These are phyloP conservation scores for Lodderomyces parapsilosis DNA, from an alignment of 1,139 yeast species.

Conservation along the genomic window DNA sequence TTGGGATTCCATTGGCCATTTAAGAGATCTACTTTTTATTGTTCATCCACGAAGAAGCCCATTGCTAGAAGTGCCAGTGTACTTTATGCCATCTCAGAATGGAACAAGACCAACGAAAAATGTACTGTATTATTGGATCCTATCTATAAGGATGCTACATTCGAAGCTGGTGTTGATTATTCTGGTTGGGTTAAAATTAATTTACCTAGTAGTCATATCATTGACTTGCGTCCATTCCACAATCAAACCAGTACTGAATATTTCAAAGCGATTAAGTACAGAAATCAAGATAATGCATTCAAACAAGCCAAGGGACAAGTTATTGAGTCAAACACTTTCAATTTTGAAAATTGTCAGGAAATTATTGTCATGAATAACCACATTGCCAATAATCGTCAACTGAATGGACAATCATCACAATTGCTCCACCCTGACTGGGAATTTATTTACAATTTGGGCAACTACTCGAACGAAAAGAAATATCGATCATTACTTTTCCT, in stretches of 20 bases:
- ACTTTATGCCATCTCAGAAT: slow-evolving; percentile 33
- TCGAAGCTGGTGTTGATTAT: slow-evolving; percentile 35
- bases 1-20: slow-evolving; percentile 51
- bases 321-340: slow-evolving; percentile 22
- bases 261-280: slow-evolving; percentile 39
- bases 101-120: slow-evolving; percentile 29
- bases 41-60: slow-evolving; percentile 36
- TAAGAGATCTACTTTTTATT: slow-evolving; percentile 38
- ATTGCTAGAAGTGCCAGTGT: slow-evolving; percentile 43
- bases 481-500: slow-evolving; percentile 35
- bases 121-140: slow-evolving; percentile 41
- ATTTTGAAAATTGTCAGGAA: slow-evolving; percentile 25
- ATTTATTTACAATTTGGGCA: slow-evolving; percentile 30
- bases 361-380: slow-evolving; percentile 36
- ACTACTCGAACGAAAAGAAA: slow-evolving; percentile 20
- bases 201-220: slow-evolving; percentile 40
- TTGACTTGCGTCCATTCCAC: slow-evolving; percentile 36
- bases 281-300: slow-evolving; percentile 37
- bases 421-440: slow-evolving; percentile 32
- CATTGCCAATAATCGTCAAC: slow-evolving; percentile 36
- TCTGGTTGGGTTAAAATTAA: slow-evolving; percentile 38
- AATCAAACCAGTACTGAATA: slow-evolving; percentile 31
- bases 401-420: slow-evolving; percentile 36
- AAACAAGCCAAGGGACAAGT: slow-evolving; percentile 34
- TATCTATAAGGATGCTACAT: slow-evolving; percentile 30